These are phyloP conservation scores for Malassezia nana DNA, from an alignment of 1,284 basidiomycete species.

Conservation along the genomic window DNA sequence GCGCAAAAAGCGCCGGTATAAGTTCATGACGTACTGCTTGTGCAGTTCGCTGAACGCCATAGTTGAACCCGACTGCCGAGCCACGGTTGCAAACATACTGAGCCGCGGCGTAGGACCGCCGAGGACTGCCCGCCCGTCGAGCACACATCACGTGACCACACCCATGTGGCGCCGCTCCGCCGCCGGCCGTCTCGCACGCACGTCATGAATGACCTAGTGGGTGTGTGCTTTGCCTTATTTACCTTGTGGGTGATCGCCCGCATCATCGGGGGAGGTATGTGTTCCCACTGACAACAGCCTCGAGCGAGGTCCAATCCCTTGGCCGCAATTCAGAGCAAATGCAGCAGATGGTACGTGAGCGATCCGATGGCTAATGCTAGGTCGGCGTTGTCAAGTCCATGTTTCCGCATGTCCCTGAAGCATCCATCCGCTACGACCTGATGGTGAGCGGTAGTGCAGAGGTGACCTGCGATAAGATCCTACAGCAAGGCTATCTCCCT, in stretches of 20 bases:
- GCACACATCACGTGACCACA: conserved; percentile 8
- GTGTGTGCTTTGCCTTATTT: conserved; percentile 34
- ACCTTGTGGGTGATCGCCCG: conserved; percentile 37
- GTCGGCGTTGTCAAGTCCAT: conserved; percentile 34
- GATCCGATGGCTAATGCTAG: conserved; percentile 3
- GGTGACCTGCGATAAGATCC: conserved; percentile 35
- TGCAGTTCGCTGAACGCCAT: conserved; percentile 62
- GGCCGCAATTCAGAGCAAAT: conserved; percentile 9
- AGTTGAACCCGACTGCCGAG: conserved; percentile 12
- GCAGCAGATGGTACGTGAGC: conserved; percentile 24
- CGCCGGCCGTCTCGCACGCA: not conserved
- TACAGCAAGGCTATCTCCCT: conserved; percentile 37
- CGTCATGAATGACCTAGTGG: conserved; percentile 42
- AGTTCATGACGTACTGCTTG: conserved; percentile 74
- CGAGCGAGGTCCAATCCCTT: not conserved
- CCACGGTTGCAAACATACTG: conserved; percentile 18
- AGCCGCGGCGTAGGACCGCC: not conserved
- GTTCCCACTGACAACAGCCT: not conserved
- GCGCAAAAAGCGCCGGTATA: conserved; percentile 74
- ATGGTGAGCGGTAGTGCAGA: conserved; percentile 30
- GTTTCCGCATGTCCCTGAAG: conserved; percentile 39
- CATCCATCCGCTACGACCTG: conserved; percentile 38
- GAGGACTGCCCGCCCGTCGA: not conserved
- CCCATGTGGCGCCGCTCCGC: not conserved
- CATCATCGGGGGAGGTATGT: conserved; percentile 26